Percentiles rank a stretch among this genome's conserved stretches.
These are phyloP conservation scores for Micractinium conductrix DNA, from an alignment of 139 green algal species.

Conservation along the genomic window DNA sequence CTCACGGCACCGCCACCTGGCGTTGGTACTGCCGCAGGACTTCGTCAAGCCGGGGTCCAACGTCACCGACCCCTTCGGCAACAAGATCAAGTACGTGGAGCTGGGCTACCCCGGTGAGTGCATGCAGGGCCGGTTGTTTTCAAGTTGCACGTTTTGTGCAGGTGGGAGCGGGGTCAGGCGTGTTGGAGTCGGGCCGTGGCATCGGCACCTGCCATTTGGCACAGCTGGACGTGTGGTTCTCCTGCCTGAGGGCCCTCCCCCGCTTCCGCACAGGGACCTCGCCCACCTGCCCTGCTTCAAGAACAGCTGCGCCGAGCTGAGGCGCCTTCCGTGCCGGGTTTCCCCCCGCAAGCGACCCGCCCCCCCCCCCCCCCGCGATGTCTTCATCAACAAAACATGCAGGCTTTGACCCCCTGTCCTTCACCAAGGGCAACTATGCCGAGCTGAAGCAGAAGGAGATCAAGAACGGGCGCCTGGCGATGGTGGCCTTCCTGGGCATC, in stretches of 20 bases:
- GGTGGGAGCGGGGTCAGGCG: too few relatives aligned
- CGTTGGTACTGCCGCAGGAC: neutral
- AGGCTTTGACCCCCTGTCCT: conserved; percentile 64
- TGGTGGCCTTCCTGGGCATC: conserved; percentile 50
- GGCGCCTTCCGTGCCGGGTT: neutral
- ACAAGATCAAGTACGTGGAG: conserved; percentile 34
- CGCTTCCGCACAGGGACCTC: neutral
- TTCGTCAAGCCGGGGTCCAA: conserved; percentile 65
- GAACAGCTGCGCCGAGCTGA: too few relatives aligned
- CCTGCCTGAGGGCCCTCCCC: too few relatives aligned
- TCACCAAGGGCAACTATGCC: conserved; percentile 39
- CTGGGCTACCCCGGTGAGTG: conserved; percentile 30
- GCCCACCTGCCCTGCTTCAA: neutral
- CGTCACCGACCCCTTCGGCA: conserved; percentile 53
- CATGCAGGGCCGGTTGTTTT: neutral
- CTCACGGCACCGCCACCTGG: too few relatives aligned
- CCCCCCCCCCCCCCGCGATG: neutral
- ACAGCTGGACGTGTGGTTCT: too few relatives aligned
- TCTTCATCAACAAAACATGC: conserved; percentile 12
- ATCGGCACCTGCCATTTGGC: too few relatives aligned
- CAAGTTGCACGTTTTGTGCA: neutral
- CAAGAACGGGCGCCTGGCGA: conserved; percentile 66
- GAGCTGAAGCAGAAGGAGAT: conserved; percentile 58
- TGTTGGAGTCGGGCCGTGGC: too few relatives aligned
- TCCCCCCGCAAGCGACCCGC: neutral